These are phyloP conservation scores for Pseudogymnoascus pannorum DNA, from an alignment of 2,329 filamentous ascomycete species.

Conservation along the genomic window DNA sequence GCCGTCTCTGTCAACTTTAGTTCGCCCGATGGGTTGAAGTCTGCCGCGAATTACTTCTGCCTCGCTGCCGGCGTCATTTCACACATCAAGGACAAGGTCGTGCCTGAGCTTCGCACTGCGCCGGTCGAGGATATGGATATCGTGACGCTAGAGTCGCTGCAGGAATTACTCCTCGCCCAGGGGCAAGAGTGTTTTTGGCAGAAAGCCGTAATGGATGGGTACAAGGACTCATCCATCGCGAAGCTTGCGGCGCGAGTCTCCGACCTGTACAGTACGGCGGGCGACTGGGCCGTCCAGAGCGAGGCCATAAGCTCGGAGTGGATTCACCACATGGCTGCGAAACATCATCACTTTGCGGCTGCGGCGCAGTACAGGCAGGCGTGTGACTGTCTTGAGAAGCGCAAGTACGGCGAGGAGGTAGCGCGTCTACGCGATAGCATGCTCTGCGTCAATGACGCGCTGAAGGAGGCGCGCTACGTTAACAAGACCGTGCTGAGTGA, in stretches of 20 bases:
- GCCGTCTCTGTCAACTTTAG: conserved; percentile 72
- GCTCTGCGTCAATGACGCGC: conserved; percentile 72
- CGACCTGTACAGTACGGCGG: conserved; percentile 78
- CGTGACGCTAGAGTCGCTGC: conserved; percentile 74
- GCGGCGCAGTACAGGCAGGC: conserved; percentile 91
- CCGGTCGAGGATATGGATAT: conserved; percentile 95
- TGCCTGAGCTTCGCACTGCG: conserved; percentile 75
- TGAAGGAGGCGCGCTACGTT: conserved; percentile 77
- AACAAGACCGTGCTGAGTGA: conserved; percentile 77
- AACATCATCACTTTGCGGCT: conserved; percentile 94
- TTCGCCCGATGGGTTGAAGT: conserved; percentile 75
- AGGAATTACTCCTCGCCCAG: conserved; percentile 80
- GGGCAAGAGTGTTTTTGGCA: conserved; percentile 98
- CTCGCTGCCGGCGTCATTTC: conserved; percentile 75
- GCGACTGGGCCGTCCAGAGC: conserved; percentile 81
- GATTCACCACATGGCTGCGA: conserved; percentile 97
- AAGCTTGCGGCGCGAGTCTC: conserved; percentile 86
- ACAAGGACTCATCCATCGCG: conserved; percentile 88
- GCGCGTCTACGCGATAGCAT: conserved; percentile 77
- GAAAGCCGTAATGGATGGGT: conserved; percentile 86
- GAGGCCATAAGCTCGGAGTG: conserved; percentile 86
- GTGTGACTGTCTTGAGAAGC: conserved; percentile 85
- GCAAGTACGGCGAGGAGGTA: conserved; percentile 91
- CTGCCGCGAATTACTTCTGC: conserved; percentile 84
- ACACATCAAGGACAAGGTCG: conserved; percentile 66